A percentile compares a stretch with the other conserved stretches of the same genome.
These are phyloP conservation scores for Globisporangium okanoganense DNA, from an alignment of 352 stramenopile genomes.

Conservation along the genomic window DNA sequence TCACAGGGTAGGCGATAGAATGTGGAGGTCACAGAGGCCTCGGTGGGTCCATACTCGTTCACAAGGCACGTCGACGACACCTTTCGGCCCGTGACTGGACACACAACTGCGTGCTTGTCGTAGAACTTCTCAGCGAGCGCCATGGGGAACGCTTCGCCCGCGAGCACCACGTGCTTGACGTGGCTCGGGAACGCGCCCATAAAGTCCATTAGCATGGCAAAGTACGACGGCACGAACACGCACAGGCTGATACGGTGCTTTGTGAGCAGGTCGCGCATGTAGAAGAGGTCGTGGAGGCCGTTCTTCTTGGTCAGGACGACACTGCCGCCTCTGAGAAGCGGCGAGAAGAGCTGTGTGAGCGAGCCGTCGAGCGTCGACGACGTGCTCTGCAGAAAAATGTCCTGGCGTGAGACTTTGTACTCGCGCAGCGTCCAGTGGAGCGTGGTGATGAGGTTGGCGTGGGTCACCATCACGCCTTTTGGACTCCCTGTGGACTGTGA, in stretches of 20 bases:
- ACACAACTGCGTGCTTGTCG: not conserved
- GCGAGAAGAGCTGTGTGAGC: conserved; percentile 55
- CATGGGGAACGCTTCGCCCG: not conserved
- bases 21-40: not conserved
- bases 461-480: conserved; percentile 67
- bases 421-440: conserved; percentile 49
- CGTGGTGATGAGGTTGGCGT: conserved; percentile 56
- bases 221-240: conserved; percentile 58
- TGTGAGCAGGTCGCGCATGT: conserved; percentile 25
- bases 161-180: not conserved
- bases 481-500: conserved; percentile 16
- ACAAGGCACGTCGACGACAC: not conserved
- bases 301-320: conserved; percentile 3
- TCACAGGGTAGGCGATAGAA: conserved; percentile 4
- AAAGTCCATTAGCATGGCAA: conserved; percentile 45
- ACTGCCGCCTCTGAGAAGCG: conserved; percentile 33
- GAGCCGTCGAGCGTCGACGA: conserved; percentile 54
- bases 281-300: conserved; percentile 33
- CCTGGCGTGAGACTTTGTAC: conserved; percentile 46
- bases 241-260: conserved; percentile 34
- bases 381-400: conserved; percentile 66
- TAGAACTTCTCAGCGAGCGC: not conserved
- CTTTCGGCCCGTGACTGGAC: not conserved
- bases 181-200: conserved; percentile 12
- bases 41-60: not conserved